Base-by-base conservation (phyloP, 768 basidiomycete genomes). In the Multifurca ochricompacta region DNA sequence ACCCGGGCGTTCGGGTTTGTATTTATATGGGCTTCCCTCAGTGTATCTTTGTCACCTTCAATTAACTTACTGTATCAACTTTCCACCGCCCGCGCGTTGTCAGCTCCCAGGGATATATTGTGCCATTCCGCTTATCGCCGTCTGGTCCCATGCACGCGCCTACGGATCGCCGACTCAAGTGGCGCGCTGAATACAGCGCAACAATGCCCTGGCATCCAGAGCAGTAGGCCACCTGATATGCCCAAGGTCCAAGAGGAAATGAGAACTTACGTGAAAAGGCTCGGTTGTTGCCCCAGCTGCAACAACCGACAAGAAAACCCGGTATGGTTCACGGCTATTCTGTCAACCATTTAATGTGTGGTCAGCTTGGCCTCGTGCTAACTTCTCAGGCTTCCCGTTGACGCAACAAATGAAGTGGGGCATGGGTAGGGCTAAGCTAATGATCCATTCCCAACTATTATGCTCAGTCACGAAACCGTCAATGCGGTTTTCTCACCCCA, bases 11-110 rank as follows among this genome's bases (percentile, higher is more conserved):
- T 51, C 32, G 50, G 54, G 39, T 41, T 36, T 56, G 55, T 56
- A 56, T 56, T 50, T 47, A 52, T 56, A 56, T 28, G 44, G 44
- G 44, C 41, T 11, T 51, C 34, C 25, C 25, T 36, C 55, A 46
- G 19, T 56, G 55, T 56, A 56, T 52, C 47, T 45, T 35, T 45
- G 40, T 41, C 53, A 41, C 45, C 18, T 47, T 41, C 39, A 51
- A 56, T 45, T 39, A 36, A 53, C 27, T 11, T 47, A 40, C 16
- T 56, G 55, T 56, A 56, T 56, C 27, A 35, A 48, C 18, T 42
- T 27, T 13, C 21, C 35, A 28, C 45, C 35, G 30, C 41, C 16
- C 4, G 31, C 37, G 31, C 14, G 25, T 27, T 14, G n/a, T 23
- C 39, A 50, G n/a, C 44, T 32, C 16, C 27, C 32, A 42, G 36